A percentile compares a stretch with the other conserved stretches of the same genome.
phyloP scores from a whole-genome alignment of 441 rosid genomes.

The Aquilaria agallochum region DNA sequence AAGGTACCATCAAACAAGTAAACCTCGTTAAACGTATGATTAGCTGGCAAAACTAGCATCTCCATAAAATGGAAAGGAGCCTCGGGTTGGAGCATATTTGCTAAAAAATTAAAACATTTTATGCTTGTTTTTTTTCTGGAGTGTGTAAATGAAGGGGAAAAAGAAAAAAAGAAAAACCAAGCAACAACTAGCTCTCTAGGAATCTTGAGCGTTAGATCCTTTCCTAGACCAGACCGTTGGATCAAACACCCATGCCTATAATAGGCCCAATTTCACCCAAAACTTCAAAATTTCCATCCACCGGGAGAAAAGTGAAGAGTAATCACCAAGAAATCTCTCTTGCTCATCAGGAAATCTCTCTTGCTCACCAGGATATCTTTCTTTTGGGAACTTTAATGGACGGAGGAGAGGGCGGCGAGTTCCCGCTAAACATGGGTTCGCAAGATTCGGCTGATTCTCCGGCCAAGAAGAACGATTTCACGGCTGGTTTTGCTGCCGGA shows the following conservation, averaged over 20 bases:
- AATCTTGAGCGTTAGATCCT: conserved; percentile 36
- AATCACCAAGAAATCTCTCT: conserved; percentile 13
- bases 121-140: too few species aligned
- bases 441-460: conserved; percentile 44
- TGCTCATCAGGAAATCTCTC: conserved; percentile 1
- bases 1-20: too few species aligned
- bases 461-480: conserved; percentile 75
- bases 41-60: too few species aligned
- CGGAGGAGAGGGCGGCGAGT: conserved; percentile 29
- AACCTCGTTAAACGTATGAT: too few species aligned
- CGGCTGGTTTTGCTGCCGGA: conserved; percentile 24
- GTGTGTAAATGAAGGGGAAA: too few species aligned
- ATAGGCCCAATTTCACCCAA: conserved; percentile 35
- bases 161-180: too few species aligned
- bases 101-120: too few species aligned
- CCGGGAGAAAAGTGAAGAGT: conserved; percentile 54
- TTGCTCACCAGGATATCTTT: conserved; percentile 2
- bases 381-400: conserved; percentile 22
- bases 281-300: conserved; percentile 60
- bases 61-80: too few species aligned
- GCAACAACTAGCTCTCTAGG: conserved; percentile 24
- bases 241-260: conserved; percentile 26
- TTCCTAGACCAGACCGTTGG: conserved; percentile 21
- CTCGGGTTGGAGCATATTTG: too few species aligned
- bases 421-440: conserved; percentile 45